phyloP scores from a whole-genome alignment of 495 filamentous ascomycete genomes.

The Penicillium desertorum region DNA sequence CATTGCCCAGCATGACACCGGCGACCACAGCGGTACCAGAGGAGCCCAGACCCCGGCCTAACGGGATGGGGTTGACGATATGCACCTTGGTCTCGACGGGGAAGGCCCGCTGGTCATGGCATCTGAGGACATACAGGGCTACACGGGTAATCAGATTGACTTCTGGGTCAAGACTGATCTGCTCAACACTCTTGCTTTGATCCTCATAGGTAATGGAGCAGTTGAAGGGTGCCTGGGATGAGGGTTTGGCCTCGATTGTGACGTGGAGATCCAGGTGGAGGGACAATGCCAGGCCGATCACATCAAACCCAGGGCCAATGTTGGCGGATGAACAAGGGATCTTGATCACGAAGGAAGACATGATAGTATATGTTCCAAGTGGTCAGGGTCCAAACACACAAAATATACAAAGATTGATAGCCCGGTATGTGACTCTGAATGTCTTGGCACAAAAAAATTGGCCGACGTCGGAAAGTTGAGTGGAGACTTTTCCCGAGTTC shows the following conservation, averaged over 20 bases:
- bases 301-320: slow-evolving; percentile 95
- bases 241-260: slow-evolving; percentile 56
- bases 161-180: slow-evolving; percentile 74
- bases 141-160: slow-evolving; percentile 88
- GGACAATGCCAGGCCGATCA: slow-evolving; percentile 89
- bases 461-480: slow-evolving; percentile 35
- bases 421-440: slow-evolving; percentile 27
- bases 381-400: neutral
- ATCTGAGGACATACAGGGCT: slow-evolving; percentile 88
- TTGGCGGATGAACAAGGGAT: slow-evolving; percentile 91
- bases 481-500: slow-evolving; percentile 6
- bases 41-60: slow-evolving; percentile 86
- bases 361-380: slow-evolving; percentile 9
- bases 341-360: slow-evolving; percentile 58
- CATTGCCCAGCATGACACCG: slow-evolving; percentile 87
- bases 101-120: slow-evolving; percentile 79
- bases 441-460: slow-evolving; percentile 32
- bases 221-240: slow-evolving; percentile 67
- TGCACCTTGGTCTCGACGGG: slow-evolving; percentile 85
- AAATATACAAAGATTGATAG: neutral
- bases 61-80: slow-evolving; percentile 88
- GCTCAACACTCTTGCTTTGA: slow-evolving; percentile 65
- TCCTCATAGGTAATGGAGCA: slow-evolving; percentile 90
- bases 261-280: slow-evolving; percentile 85
- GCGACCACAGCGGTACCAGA: slow-evolving; percentile 94